These are phyloP conservation scores for Apiospora phragmitis DNA, from an alignment of 2,329 filamentous ascomycete species.

Conservation along the genomic window DNA sequence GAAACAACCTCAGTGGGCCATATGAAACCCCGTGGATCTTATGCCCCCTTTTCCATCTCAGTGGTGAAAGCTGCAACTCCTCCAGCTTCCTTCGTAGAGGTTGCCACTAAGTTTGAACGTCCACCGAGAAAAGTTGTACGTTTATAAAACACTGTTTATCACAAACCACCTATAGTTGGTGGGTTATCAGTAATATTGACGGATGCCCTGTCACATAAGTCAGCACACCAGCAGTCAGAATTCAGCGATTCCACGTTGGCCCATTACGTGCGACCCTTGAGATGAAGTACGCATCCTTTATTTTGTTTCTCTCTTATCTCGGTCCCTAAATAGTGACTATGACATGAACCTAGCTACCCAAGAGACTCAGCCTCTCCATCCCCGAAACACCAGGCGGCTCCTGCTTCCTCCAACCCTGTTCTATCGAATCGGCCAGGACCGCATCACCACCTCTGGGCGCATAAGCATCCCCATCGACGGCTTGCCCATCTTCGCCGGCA, in stretches of 20 bases:
- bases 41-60: not conserved
- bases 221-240: not conserved
- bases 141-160: too few species aligned
- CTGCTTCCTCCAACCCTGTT: conserved; percentile 45
- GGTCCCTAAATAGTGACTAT: not conserved
- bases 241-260: too few species aligned
- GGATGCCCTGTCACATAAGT: not conserved
- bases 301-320: not conserved
- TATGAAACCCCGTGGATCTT: too few species aligned
- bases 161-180: too few species aligned
- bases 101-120: too few species aligned
- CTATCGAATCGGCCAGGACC: conserved; percentile 52
- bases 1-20: too few species aligned
- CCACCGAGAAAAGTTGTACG: too few species aligned
- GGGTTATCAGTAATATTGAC: too few species aligned
- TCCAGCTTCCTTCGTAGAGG: not conserved
- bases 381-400: conserved; percentile 49
- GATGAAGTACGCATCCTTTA: not conserved
- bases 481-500: conserved; percentile 13
- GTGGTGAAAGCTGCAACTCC: not conserved
- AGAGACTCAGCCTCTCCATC: conserved; percentile 50
- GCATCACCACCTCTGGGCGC: conserved; percentile 50
- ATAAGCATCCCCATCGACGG: conserved; percentile 9
- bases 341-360: conserved; percentile 38
- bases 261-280: not conserved